Conservation (phyloP, 1,139 yeast genomes). For the Pichia sp. region DNA sequence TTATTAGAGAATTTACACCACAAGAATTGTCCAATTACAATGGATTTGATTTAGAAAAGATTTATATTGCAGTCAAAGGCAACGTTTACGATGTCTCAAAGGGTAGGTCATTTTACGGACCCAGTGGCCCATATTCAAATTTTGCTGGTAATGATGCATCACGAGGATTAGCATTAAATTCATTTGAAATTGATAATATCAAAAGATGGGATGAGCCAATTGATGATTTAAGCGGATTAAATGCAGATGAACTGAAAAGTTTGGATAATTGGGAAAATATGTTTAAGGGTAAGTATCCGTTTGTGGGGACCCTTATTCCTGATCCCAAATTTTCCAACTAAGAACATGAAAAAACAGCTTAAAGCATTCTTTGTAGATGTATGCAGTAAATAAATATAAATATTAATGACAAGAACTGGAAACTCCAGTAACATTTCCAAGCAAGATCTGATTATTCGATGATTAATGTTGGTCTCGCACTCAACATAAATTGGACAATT, state of each 20-base stretch:
- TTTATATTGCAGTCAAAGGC: slow-evolving; percentile 78
- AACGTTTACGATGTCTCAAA: slow-evolving; percentile 78
- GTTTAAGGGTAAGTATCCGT: slow-evolving; percentile 70
- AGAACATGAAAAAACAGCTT: not conserved
- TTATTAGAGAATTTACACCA: slow-evolving; percentile 80
- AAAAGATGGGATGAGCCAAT: slow-evolving; percentile 63
- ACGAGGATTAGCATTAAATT: slow-evolving; percentile 84
- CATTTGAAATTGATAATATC: slow-evolving; percentile 60
- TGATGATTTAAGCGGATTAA: slow-evolving; percentile 60
- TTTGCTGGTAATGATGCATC: slow-evolving; percentile 98
- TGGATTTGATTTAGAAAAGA: slow-evolving; percentile 71
- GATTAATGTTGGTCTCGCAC: not conserved
- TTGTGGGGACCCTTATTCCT: slow-evolving; percentile 52
- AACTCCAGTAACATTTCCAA: no score
- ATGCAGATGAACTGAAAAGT: slow-evolving; percentile 55
- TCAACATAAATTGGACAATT: not conserved
- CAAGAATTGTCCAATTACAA: slow-evolving; percentile 63
- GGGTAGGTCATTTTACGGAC: slow-evolving; percentile 88
- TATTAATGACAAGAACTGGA: no score
- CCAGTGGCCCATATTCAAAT: slow-evolving; percentile 91
- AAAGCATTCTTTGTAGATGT: not conserved
- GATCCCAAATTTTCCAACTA: slow-evolving; percentile 13
- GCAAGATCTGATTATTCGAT: no score
- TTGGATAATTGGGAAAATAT: slow-evolving; percentile 82
- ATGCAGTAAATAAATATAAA: not conserved